Conservation (phyloP, 345 rosid genomes). For the Brassica nigra region DNA sequence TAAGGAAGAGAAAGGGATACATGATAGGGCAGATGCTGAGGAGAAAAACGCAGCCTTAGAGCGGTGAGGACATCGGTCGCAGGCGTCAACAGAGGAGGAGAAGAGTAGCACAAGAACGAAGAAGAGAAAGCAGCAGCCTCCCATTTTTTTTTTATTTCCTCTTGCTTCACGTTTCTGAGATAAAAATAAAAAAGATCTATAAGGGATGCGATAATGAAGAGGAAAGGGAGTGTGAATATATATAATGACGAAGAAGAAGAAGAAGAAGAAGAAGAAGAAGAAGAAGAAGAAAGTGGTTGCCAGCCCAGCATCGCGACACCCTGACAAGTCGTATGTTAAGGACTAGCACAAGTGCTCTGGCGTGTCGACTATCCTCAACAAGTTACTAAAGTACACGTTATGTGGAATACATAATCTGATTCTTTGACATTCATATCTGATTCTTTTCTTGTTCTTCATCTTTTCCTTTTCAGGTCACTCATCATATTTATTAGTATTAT, state of each 20-base stretch:
- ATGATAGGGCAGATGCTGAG: conserved; percentile 62
- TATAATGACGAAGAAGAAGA: background rate
- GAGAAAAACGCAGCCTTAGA: conserved; percentile 75
- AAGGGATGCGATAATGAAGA: conserved; percentile 8
- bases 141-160: conserved; percentile 37
- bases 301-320: conserved; percentile 32
- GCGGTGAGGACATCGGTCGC: conserved; percentile 82
- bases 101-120: conserved; percentile 16
- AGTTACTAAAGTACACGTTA: background rate
- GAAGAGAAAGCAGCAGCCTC: conserved; percentile 33
- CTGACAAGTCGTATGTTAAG: conserved; percentile 18
- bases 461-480: background rate
- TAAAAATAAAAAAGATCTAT: background rate
- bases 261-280: background rate
- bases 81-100: conserved; percentile 56
- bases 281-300: conserved; percentile 12
- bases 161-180: background rate
- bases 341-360: background rate
- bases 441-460: background rate
- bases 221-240: background rate
- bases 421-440: background rate
- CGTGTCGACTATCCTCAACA: background rate
- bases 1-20: conserved; percentile 27
- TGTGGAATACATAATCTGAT: background rate
- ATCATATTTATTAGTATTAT: background rate